Evolutionary conservation across 495 filamentous ascomycete species (phyloP).

Genomic region (Talaromyces adpressus): DNA sequence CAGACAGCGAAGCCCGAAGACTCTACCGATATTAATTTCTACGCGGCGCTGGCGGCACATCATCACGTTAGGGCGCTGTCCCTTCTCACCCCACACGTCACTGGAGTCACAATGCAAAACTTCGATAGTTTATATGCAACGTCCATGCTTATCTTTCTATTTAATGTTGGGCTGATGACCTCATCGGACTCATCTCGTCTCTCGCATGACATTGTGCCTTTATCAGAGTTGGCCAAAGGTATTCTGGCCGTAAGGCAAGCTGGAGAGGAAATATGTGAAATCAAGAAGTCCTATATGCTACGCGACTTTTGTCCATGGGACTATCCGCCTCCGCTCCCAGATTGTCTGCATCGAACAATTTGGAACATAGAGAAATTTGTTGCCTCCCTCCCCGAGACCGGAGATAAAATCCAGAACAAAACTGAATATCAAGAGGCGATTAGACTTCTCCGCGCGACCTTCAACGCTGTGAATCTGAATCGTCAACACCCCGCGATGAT

Average conservation of each 20-base stretch:
- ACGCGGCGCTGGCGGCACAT: background rate
- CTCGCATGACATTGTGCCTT: background rate
- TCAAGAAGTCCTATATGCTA: background rate
- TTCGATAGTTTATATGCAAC: conserved; percentile 3
- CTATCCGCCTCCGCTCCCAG: background rate
- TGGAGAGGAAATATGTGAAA: background rate
- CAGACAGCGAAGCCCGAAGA: background rate
- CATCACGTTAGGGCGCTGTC: conserved; percentile 1
- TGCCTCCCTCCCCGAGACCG: background rate
- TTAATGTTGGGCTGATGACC: background rate
- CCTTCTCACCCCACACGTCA: background rate
- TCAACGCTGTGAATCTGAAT: background rate
- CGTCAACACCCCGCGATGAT: conserved; percentile 1
- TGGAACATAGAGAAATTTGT: background rate
- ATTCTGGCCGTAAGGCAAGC: background rate
- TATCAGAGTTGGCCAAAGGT: background rate
- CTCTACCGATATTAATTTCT: background rate
- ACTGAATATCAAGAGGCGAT: background rate
- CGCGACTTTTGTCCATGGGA: background rate
- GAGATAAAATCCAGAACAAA: background rate
- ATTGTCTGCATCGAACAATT: background rate
- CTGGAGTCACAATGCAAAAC: background rate
- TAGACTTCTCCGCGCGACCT: background rate
- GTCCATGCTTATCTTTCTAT: conserved; percentile 4
- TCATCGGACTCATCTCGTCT: background rate